These are phyloP conservation scores for Coniella lustricola DNA, from an alignment of 2,329 filamentous ascomycete genomes.

Conservation along the genomic window DNA sequence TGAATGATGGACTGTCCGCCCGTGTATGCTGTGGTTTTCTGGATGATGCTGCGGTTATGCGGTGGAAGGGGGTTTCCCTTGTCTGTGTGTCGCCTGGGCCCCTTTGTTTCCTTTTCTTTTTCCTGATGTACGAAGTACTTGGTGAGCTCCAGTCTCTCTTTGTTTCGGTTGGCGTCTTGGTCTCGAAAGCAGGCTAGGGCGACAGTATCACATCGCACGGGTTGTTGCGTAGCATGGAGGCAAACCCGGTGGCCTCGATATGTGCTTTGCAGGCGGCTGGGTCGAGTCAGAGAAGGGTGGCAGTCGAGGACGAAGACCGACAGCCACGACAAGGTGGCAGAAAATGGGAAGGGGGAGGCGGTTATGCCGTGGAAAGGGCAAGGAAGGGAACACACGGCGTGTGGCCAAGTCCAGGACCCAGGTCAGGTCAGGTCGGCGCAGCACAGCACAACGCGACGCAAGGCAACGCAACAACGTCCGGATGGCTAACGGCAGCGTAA, in stretches of 20 bases:
- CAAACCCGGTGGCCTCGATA: too few species aligned
- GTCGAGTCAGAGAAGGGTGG: too few species aligned
- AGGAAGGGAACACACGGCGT: background rate
- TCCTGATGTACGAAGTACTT: background rate
- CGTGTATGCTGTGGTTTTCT: slow-evolving; percentile 1
- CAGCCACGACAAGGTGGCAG: too few species aligned
- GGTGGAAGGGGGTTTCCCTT: slow-evolving; percentile 1
- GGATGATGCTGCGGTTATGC: background rate
- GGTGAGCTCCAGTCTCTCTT: background rate
- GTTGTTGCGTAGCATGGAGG: background rate
- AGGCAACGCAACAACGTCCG: too few species aligned
- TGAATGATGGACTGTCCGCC: background rate
- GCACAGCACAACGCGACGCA: too few species aligned
- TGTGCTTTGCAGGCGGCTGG: too few species aligned
- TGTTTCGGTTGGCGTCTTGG: too few species aligned
- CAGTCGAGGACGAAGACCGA: too few species aligned
- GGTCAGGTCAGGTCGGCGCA: too few species aligned
- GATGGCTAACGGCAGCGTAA: too few species aligned
- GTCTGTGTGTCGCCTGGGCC: background rate
- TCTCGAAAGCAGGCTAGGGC: background rate
- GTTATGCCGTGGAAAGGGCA: too few species aligned
- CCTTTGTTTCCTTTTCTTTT: background rate
- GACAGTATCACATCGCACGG: slow-evolving; percentile 10
- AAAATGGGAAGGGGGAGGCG: too few species aligned
- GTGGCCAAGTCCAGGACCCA: background rate